Percentiles rank a stretch among this genome's conserved stretches.
Evolutionary conservation across 2,329 filamentous ascomycete genomes (phyloP).

Genomic region (Aspergillus carbonarius): DNA sequence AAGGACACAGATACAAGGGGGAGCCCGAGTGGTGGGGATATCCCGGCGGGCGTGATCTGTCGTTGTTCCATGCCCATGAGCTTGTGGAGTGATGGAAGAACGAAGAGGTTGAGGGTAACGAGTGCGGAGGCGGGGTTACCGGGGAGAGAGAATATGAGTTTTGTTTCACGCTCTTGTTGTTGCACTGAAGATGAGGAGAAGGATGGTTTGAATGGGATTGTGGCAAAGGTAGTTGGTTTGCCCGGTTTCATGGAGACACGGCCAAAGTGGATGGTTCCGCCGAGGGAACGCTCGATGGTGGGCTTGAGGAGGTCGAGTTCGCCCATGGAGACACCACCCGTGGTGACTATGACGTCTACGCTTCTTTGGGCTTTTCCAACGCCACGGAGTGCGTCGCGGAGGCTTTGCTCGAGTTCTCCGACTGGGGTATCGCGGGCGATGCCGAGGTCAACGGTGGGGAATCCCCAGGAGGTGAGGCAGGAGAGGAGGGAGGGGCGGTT

Average conservation of each 20-base stretch:
- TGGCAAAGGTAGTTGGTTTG: conserved; percentile 96
- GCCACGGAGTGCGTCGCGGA: conserved; percentile 70
- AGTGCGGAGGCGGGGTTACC: conserved; percentile 92
- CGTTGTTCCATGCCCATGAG: conserved; percentile 60
- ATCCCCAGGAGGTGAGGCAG: conserved; percentile 71
- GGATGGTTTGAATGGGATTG: conserved; percentile 63
- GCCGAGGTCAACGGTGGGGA: conserved; percentile 77
- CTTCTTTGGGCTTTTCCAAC: conserved; percentile 40
- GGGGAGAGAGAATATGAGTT: conserved; percentile 83
- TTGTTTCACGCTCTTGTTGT: conserved; percentile 59
- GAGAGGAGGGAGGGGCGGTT: conserved; percentile 87
- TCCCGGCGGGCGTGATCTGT: background rate
- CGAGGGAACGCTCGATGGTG: conserved; percentile 84
- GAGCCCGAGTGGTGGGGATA: conserved; percentile 54
- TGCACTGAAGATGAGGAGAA: conserved; percentile 42
- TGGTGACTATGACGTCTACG: conserved; percentile 83
- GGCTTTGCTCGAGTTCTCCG: conserved; percentile 70
- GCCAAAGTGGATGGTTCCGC: conserved; percentile 93
- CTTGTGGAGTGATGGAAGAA: conserved; percentile 80
- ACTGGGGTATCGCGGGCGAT: conserved; percentile 64
- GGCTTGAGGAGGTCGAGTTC: conserved; percentile 96
- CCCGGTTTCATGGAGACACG: conserved; percentile 97
- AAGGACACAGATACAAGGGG: conserved; percentile 70
- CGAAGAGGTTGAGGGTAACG: conserved; percentile 92
- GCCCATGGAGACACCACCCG: conserved; percentile 95